These are phyloP conservation scores for Chernovozyma aurita DNA, from an alignment of 1,139 yeast genomes.

Conservation along the genomic window DNA sequence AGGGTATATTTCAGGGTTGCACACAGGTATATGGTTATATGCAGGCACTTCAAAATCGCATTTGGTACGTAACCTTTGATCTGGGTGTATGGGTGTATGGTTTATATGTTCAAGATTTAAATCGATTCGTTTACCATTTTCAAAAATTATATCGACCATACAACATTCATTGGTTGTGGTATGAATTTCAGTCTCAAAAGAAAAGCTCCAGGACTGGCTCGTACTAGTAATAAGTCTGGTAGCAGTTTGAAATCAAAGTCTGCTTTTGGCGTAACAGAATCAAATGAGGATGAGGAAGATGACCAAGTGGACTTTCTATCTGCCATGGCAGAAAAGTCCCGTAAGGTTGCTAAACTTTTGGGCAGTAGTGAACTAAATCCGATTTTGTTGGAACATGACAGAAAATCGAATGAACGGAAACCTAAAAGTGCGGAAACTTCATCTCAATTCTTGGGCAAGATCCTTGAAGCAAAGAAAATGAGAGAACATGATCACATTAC, in stretches of 20 bases:
- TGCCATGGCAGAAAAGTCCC: conserved; percentile 8
- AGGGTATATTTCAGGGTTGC: background rate
- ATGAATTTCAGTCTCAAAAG: conserved; percentile 12
- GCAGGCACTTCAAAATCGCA: background rate
- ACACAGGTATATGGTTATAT: background rate
- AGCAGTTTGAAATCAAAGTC: background rate
- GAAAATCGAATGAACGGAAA: conserved; percentile 1
- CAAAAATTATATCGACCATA: no score
- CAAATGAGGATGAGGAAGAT: conserved; percentile 9
- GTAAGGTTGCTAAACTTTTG: conserved; percentile 7
- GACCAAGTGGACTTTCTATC: conserved; percentile 6
- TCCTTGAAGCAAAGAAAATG: conserved; percentile 8
- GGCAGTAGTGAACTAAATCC: background rate
- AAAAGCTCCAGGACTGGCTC: conserved; percentile 2
- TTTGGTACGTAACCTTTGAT: no score
- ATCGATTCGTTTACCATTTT: no score
- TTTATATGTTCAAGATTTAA: no score
- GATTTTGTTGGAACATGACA: background rate
- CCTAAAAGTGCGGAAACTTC: background rate
- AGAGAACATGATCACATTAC: conserved; percentile 9
- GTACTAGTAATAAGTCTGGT: background rate
- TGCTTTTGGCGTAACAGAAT: conserved; percentile 1
- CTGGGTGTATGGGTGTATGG: no score
- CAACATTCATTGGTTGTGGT: no score
- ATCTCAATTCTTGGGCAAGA: conserved; percentile 8